Evolutionary conservation across 805 yeast species (phyloP).

Genomic region (Yamadazyma insecticola): DNA sequence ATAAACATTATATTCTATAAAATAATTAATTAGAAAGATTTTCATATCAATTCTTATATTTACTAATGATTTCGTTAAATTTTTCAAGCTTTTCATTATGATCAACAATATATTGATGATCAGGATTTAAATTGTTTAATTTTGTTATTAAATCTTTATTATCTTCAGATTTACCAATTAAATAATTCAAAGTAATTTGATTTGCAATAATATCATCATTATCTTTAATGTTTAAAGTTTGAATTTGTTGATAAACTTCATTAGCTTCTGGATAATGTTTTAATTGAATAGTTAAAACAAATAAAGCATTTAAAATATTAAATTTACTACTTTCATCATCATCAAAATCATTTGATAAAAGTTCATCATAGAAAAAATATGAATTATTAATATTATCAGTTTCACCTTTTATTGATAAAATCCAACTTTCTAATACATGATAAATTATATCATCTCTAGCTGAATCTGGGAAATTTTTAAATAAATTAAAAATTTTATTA

Average conservation of each 20-base stretch:
- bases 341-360: conserved; percentile 48
- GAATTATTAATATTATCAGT: conserved; percentile 37
- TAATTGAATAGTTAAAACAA: conserved; percentile 73
- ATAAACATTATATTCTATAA: not conserved
- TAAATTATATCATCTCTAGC: conserved; percentile 64
- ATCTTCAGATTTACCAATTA: conserved; percentile 34
- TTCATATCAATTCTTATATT: conserved; percentile 36
- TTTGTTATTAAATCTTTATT: conserved; percentile 46
- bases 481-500: conserved; percentile 24
- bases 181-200: conserved; percentile 57
- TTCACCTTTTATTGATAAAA: conserved; percentile 34
- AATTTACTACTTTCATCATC: conserved; percentile 34
- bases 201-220: conserved; percentile 54
- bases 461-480: conserved; percentile 29
- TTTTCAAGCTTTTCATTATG: conserved; percentile 54
- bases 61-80: conserved; percentile 67
- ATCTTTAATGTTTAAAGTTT: conserved; percentile 34
- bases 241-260: conserved; percentile 46
- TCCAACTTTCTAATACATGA: conserved; percentile 77
- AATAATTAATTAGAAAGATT: no score
- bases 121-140: conserved; percentile 44
- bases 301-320: conserved; percentile 49
- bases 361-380: conserved; percentile 74
- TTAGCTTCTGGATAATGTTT: conserved; percentile 80
- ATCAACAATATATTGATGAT: conserved; percentile 57